phyloP scores from a whole-genome alignment of 2,329 filamentous ascomycete species.

The Fusarium virguliforme region DNA sequence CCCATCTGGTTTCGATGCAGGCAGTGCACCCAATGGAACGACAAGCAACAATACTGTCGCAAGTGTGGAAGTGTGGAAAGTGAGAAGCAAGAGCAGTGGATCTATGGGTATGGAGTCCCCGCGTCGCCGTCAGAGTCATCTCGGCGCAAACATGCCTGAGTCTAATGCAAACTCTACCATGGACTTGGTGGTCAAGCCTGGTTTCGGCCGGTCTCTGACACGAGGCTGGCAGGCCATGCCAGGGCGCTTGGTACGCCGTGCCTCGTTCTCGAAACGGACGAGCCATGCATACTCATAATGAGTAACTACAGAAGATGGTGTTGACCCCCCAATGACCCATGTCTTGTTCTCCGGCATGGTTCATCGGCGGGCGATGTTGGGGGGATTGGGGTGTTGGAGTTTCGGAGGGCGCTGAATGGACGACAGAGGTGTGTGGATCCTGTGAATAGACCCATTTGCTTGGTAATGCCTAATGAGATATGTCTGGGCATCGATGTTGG shows the following conservation, averaged over 20 bases:
- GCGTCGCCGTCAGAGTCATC: constrained; percentile 30
- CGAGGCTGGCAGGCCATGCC: background rate
- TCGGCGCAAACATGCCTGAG: constrained; percentile 14
- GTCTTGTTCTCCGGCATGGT: constrained; percentile 36
- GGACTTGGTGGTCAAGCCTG: background rate
- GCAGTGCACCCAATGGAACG: constrained; percentile 18
- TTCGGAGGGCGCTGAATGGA: constrained; percentile 28
- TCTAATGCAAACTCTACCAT: constrained; percentile 1
- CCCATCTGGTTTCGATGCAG: constrained; percentile 15
- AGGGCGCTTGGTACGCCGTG: constrained; percentile 6
- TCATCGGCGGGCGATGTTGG: constrained; percentile 31
- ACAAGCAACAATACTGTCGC: constrained; percentile 8
- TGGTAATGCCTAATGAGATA: constrained; percentile 20
- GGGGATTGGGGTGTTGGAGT: constrained; percentile 27
- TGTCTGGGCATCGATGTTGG: constrained; percentile 13
- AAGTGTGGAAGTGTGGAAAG: constrained; percentile 19
- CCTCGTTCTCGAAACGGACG: constrained; percentile 15
- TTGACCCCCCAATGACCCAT: constrained; percentile 26
- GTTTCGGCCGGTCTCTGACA: background rate
- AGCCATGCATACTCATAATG: constrained; percentile 31
- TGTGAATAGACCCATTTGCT: constrained; percentile 27
- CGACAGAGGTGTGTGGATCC: constrained; percentile 29
- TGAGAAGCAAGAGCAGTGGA: constrained; percentile 31
- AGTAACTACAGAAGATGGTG: constrained; percentile 31
- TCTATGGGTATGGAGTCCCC: constrained; percentile 23